These are phyloP conservation scores for Hygrophorus pudorinus DNA, from an alignment of 768 basidiomycete species.

Conservation along the genomic window DNA sequence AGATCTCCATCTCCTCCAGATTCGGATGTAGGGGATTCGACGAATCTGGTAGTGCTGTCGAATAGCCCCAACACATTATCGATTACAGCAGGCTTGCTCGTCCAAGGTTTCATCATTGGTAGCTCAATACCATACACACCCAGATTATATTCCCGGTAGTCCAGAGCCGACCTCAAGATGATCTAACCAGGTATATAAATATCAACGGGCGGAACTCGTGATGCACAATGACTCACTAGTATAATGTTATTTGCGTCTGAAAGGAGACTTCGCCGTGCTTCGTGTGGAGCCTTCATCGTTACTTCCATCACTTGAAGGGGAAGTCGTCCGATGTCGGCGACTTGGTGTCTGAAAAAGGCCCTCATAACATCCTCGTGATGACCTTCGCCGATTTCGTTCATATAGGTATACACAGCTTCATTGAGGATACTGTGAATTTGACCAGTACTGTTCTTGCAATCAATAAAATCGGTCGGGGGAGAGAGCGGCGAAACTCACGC, in stretches of 20 bases:
- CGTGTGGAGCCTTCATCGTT: slow-evolving; percentile 32
- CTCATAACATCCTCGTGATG: slow-evolving; percentile 70
- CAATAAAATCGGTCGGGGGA: background rate
- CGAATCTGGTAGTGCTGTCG: slow-evolving; percentile 42
- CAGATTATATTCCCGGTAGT: slow-evolving; percentile 64
- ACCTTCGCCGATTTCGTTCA: slow-evolving; percentile 45
- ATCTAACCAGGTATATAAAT: slow-evolving; percentile 33
- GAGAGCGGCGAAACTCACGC: slow-evolving; percentile 30
- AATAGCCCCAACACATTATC: slow-evolving; percentile 68
- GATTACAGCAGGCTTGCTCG: slow-evolving; percentile 57
- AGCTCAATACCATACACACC: slow-evolving; percentile 70
- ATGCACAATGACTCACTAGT: slow-evolving; percentile 43
- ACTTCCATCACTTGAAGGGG: slow-evolving; percentile 50
- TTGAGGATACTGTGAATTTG: slow-evolving; percentile 56
- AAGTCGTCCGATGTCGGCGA: slow-evolving; percentile 56
- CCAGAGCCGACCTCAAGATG: slow-evolving; percentile 59
- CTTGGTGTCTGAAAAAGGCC: slow-evolving; percentile 70
- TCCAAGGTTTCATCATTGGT: slow-evolving; percentile 75
- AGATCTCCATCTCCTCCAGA: slow-evolving; percentile 26
- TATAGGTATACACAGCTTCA: slow-evolving; percentile 60
- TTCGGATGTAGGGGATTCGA: slow-evolving; percentile 28
- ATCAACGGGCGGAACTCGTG: background rate
- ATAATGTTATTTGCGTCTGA: slow-evolving; percentile 62
- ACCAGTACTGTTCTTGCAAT: slow-evolving; percentile 30
- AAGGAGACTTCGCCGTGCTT: slow-evolving; percentile 38